phyloP scores from a whole-genome alignment of 257 asterid species.

The Solanum okadae region DNA sequence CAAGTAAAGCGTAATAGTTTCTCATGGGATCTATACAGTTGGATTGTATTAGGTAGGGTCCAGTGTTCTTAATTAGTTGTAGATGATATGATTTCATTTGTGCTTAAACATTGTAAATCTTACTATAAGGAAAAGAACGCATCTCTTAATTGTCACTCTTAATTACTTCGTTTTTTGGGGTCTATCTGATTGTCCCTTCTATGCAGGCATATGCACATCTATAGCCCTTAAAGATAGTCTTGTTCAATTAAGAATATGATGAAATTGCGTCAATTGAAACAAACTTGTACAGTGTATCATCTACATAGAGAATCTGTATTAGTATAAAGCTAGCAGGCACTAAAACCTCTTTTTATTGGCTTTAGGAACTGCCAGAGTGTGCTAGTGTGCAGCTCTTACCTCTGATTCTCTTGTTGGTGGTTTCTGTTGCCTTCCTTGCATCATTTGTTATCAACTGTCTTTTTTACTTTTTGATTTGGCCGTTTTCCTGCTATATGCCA shows the following conservation, averaged over 20 bases:
- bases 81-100: not conserved
- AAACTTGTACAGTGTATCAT: not conserved
- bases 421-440: not conserved
- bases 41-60: not conserved
- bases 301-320: not conserved
- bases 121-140: not conserved
- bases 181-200: not conserved
- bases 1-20: not conserved
- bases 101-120: not conserved
- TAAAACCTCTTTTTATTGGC: not conserved
- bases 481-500: constrained; percentile 6
- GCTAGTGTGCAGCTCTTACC: not conserved
- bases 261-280: not conserved
- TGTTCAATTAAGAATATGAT: not conserved
- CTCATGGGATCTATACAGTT: not conserved
- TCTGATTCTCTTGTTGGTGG: not conserved
- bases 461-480: not conserved
- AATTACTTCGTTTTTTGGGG: not conserved
- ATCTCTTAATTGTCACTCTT: not conserved
- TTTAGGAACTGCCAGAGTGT: not conserved
- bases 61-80: not conserved
- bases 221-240: not conserved
- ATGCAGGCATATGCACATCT: not conserved
- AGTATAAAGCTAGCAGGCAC: not conserved
- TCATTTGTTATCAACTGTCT: not conserved